Percentiles rank a stretch among this genome's conserved stretches.
phyloP scores from a whole-genome alignment of 495 filamentous ascomycete species.

The Baudoinia panamericana region DNA sequence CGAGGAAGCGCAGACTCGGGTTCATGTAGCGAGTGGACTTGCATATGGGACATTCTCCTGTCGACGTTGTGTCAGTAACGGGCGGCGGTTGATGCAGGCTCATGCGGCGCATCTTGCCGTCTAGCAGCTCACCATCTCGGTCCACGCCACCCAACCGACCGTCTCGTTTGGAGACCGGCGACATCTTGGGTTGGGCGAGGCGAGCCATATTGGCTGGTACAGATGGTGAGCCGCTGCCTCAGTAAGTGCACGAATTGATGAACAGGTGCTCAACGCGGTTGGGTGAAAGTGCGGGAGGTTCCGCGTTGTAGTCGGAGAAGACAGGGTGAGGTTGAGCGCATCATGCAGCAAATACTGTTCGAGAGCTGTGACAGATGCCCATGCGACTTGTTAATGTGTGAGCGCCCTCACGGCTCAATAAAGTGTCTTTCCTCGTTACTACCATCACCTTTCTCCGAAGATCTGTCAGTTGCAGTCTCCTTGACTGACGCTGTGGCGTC shows the following conservation, averaged over 20 bases:
- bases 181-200: conserved; percentile 5
- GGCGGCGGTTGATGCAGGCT: not conserved
- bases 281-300: too few relatives aligned
- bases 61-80: conserved; percentile 8
- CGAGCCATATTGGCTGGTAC: conserved; percentile 14
- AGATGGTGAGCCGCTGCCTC: conserved; percentile 8
- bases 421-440: too few relatives aligned
- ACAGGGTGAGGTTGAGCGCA: too few relatives aligned
- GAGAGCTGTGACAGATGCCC: too few relatives aligned
- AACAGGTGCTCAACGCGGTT: too few relatives aligned
- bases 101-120: conserved; percentile 1
- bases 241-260: not conserved
- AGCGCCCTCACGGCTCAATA: too few relatives aligned
- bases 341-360: too few relatives aligned
- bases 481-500: not conserved
- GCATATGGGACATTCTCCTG: conserved; percentile 92
- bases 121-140: conserved; percentile 12
- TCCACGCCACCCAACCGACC: not conserved
- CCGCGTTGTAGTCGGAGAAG: too few relatives aligned
- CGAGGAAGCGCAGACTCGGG: conserved; percentile 79
- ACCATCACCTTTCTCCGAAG: too few relatives aligned
- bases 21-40: conserved; percentile 92
- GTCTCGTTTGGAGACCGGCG: conserved; percentile 5
- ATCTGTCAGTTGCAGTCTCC: too few relatives aligned
- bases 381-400: too few relatives aligned